Conservation (phyloP, 345 rosid genomes). For the Citrus hindsii region DNA sequence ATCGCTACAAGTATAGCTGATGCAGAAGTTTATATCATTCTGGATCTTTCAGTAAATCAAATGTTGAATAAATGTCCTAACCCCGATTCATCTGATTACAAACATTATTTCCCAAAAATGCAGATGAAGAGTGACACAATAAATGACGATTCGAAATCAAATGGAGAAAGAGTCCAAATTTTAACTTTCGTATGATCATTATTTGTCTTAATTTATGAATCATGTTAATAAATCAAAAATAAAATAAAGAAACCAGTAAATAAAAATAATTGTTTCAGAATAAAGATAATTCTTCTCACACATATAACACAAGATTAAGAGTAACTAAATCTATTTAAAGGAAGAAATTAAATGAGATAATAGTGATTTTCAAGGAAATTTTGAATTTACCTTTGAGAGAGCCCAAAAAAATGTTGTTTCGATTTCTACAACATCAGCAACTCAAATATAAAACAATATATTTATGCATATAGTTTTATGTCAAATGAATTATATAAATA, state of each 20-base stretch:
- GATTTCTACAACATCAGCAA: no score
- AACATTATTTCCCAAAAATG: neutral
- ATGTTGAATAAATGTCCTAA: neutral
- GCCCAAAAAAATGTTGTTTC: neutral
- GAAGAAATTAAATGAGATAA: neutral
- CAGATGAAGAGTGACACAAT: neutral
- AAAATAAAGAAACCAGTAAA: neutral
- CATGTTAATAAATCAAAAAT: neutral
- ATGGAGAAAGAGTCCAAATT: neutral
- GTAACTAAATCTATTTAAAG: neutral
- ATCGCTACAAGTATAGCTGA: no score
- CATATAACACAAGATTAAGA: no score
- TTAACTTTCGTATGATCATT: neutral
- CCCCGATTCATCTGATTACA: neutral
- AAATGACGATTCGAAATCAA: neutral
- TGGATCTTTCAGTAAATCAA: neutral
- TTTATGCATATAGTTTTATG: no score
- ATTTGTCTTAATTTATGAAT: no score
- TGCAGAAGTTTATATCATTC: no score
- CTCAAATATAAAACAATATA: no score
- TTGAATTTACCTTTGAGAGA: neutral
- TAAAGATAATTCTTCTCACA: neutral
- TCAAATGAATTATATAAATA: no score
- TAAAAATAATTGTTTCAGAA: neutral
- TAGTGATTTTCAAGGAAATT: neutral